Conservation (phyloP, 768 basidiomycete species). For the Lentinula edodes region DNA sequence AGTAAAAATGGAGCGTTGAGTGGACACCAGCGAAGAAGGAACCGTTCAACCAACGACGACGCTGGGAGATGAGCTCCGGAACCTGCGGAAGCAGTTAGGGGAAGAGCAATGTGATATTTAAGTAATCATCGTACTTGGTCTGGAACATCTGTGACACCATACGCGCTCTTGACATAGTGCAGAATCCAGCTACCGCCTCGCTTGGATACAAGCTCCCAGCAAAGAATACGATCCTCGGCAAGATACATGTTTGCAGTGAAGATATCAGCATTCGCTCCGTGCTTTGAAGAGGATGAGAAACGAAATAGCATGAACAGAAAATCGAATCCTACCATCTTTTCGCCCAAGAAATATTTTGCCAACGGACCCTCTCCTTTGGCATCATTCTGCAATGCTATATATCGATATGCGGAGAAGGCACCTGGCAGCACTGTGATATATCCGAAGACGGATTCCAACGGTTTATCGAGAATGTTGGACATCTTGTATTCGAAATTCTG, state of each 20-base stretch:
- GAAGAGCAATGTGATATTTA: neutral
- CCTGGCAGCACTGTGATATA: conserved; percentile 94
- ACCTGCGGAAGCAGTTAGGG: conserved; percentile 36
- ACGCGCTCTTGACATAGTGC: conserved; percentile 95
- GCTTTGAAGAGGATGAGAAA: conserved; percentile 27
- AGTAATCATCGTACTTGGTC: conserved; percentile 54
- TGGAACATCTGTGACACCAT: conserved; percentile 89
- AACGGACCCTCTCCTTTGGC: conserved; percentile 76
- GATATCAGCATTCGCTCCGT: conserved; percentile 81
- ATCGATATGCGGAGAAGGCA: conserved; percentile 88
- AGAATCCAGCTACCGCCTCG: conserved; percentile 85
- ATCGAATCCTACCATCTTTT: conserved; percentile 64
- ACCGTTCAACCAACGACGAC: conserved; percentile 94
- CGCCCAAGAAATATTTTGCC: conserved; percentile 95
- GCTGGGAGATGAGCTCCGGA: conserved; percentile 91
- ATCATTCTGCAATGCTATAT: conserved; percentile 91
- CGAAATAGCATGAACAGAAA: neutral
- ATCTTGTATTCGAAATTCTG: conserved; percentile 97
- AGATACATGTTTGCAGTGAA: conserved; percentile 97
- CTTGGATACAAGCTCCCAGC: conserved; percentile 98
- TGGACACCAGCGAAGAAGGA: conserved; percentile 98
- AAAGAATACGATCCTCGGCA: conserved; percentile 90
- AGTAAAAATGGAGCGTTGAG: conserved; percentile 88
- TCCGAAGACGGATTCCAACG: conserved; percentile 83
- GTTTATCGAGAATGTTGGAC: conserved; percentile 90